phyloP scores from a whole-genome alignment of 441 rosid genomes.

The Adansonia madagascariensis region DNA sequence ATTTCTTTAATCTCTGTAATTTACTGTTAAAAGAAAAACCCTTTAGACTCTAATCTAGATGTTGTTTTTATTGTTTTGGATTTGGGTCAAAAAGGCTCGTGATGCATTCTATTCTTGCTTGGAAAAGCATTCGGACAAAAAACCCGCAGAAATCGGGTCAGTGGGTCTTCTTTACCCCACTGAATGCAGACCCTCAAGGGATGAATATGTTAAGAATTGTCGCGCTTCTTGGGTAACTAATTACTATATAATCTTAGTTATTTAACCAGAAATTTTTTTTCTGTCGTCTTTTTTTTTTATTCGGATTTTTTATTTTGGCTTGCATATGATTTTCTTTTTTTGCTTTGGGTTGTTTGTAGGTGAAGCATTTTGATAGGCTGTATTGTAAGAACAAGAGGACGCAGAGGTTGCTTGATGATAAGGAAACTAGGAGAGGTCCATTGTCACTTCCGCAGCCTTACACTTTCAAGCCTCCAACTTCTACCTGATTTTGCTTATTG shows the following conservation, averaged over 20 bases:
- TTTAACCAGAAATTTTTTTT: not conserved
- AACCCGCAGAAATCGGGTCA: constrained; percentile 67
- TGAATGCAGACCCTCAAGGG: constrained; percentile 60
- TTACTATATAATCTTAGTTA: not conserved
- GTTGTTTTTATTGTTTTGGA: not conserved
- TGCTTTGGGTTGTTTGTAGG: constrained; percentile 38
- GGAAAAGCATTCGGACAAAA: constrained; percentile 67
- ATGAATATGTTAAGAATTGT: constrained; percentile 55
- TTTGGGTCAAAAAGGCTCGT: constrained; percentile 48
- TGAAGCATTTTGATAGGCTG: constrained; percentile 75
- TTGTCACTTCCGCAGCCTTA: constrained; percentile 75
- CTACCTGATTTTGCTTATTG: constrained; percentile 23
- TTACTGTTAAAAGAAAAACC: not conserved
- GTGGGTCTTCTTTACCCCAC: constrained; percentile 75
- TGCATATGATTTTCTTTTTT: not conserved
- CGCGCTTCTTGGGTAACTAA: constrained; percentile 72
- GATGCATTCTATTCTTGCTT: constrained; percentile 72
- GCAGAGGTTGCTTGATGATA: constrained; percentile 65
- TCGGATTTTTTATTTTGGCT: constrained; percentile 18
- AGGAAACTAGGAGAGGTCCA: constrained; percentile 72
- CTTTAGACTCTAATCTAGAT: constrained; percentile 11
- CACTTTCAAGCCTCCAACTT: constrained; percentile 57
- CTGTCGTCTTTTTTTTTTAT: not conserved
- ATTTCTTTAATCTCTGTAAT: not conserved
- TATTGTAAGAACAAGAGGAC: constrained; percentile 65